Evolutionary conservation across 2,329 filamentous ascomycete genomes (phyloP).

Genomic region (Verticillium alfalfae): DNA sequence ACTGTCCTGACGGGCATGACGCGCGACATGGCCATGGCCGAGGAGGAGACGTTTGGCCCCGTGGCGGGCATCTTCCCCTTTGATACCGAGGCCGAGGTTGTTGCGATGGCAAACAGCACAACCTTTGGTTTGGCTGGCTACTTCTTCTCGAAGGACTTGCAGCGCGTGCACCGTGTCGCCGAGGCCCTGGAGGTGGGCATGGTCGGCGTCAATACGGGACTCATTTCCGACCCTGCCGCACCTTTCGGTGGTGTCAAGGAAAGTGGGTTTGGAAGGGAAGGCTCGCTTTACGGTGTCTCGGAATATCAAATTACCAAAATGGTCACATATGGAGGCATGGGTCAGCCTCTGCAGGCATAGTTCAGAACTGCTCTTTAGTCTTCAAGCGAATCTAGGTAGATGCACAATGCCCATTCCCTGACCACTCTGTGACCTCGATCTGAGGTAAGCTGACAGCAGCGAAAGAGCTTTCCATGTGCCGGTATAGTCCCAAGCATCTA

Average conservation of each 20-base stretch:
- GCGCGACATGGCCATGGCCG: conserved; percentile 74
- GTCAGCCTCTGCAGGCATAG: conserved; percentile 10
- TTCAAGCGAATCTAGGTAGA: neutral
- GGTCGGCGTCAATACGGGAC: conserved; percentile 77
- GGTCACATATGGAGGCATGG: conserved; percentile 14
- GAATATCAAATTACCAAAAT: conserved; percentile 75
- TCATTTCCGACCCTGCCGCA: conserved; percentile 52
- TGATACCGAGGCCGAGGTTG: conserved; percentile 81
- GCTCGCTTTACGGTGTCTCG: conserved; percentile 69
- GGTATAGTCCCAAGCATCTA: too few species aligned
- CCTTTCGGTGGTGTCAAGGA: conserved; percentile 79
- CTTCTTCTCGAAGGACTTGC: conserved; percentile 71
- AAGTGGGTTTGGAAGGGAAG: conserved; percentile 75
- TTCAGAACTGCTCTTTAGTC: neutral
- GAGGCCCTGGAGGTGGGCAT: conserved; percentile 78
- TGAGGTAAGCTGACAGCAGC: neutral
- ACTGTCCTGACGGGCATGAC: conserved; percentile 88
- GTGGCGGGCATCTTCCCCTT: conserved; percentile 89
- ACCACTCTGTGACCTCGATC: too few species aligned
- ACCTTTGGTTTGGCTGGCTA: conserved; percentile 91
- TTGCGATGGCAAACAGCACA: conserved; percentile 72
- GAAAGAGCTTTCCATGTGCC: too few species aligned
- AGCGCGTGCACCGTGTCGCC: conserved; percentile 55
- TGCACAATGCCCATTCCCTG: neutral
- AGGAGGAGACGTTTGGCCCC: conserved; percentile 93